A percentile compares a stretch with the other conserved stretches of the same genome.
phyloP scores from a whole-genome alignment of 257 asterid species.

The Jacaranda copaia region DNA sequence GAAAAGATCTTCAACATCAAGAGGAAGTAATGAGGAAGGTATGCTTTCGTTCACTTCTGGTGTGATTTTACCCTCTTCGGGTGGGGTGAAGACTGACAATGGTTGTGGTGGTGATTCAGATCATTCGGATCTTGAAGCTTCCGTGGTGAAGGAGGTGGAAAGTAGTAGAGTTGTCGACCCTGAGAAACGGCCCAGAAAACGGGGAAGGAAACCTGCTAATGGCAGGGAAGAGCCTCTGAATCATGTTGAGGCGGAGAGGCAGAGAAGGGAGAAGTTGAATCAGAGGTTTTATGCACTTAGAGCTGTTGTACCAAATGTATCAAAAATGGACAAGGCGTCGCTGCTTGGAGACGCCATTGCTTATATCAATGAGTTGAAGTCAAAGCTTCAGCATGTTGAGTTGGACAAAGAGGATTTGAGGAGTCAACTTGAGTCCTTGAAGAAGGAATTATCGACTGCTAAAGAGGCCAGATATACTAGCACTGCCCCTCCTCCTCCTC shows the following conservation, averaged over 20 bases:
- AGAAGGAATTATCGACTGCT: constrained; percentile 51
- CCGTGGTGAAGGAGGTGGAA: constrained; percentile 75
- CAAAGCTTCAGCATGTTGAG: constrained; percentile 60
- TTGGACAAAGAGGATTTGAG: constrained; percentile 60
- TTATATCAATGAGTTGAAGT: constrained; percentile 75
- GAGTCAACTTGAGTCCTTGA: constrained; percentile 57
- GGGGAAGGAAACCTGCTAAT: constrained; percentile 89
- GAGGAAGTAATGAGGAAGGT: constrained; percentile 73
- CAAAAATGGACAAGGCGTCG: constrained; percentile 95
- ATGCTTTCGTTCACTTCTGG: constrained; percentile 77
- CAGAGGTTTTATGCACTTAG: constrained; percentile 85
- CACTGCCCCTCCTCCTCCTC: constrained; percentile 4
- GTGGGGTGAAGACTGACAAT: constrained; percentile 51
- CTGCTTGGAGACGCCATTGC: constrained; percentile 88
- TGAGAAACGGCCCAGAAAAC: constrained; percentile 78
- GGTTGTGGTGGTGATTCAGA: constrained; percentile 67
- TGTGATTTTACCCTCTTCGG: constrained; percentile 47
- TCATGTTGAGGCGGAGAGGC: constrained; percentile 96
- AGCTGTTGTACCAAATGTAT: constrained; percentile 93
- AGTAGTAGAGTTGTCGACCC: constrained; percentile 66
- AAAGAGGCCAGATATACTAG: constrained; percentile 39
- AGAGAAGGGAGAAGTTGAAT: constrained; percentile 92
- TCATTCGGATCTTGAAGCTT: constrained; percentile 81
- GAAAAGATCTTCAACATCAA: constrained; percentile 60
- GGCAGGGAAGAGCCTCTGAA: constrained; percentile 91